Evolutionary conservation across 345 rosid species (phyloP).

Genomic region (Balakata baccata): DNA sequence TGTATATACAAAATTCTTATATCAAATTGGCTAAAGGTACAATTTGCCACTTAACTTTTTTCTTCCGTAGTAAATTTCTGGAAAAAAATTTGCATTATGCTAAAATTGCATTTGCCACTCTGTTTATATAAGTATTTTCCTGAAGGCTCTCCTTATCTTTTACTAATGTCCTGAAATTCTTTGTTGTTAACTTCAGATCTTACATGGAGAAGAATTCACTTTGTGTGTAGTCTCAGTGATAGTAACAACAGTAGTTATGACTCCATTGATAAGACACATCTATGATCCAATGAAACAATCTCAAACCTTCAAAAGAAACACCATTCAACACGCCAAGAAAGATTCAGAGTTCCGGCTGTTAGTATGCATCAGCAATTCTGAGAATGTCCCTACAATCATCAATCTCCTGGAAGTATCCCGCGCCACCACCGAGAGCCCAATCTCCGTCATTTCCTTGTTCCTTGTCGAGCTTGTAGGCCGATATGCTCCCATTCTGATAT

Average conservation of each 20-base stretch:
- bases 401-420: conserved; percentile 8
- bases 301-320: not conserved
- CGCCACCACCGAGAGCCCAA: not conserved
- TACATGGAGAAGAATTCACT: not conserved
- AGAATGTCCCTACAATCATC: conserved; percentile 4
- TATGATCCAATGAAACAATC: conserved; percentile 4
- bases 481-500: not conserved
- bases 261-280: not conserved
- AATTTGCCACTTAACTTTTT: too few relatives aligned
- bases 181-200: conserved; percentile 8
- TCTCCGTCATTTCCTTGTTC: not conserved
- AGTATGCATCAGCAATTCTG: conserved; percentile 17
- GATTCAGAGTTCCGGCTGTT: conserved; percentile 5
- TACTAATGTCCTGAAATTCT: not conserved
- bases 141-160: not conserved
- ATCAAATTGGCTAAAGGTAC: too few relatives aligned
- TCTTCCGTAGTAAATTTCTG: too few relatives aligned
- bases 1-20: too few relatives aligned
- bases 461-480: conserved; percentile 11
- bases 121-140: too few relatives aligned
- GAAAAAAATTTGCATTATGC: too few relatives aligned
- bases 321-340: not conserved
- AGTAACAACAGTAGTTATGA: not conserved
- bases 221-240: conserved; percentile 8
- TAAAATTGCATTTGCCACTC: too few relatives aligned